Evolutionary conservation across 2,329 filamentous ascomycete genomes (phyloP).

Genomic region (Microcyclospora pomicola): DNA sequence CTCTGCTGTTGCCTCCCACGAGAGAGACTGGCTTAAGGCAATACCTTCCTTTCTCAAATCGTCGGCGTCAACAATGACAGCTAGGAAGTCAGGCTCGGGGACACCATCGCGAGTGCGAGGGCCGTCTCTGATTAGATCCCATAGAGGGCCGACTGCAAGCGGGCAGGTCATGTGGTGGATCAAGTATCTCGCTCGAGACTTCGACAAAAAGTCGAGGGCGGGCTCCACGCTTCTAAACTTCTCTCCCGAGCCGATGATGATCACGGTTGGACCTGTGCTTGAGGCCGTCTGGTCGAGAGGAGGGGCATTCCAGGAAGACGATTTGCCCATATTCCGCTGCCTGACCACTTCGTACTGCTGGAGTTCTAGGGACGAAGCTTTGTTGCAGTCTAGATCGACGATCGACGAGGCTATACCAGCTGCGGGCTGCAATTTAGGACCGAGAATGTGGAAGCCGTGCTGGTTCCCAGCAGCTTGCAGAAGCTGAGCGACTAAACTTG

Average conservation of each 20-base stretch:
- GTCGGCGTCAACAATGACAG: constrained; percentile 22
- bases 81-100: constrained; percentile 20
- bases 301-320: constrained; percentile 18
- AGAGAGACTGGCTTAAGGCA: constrained; percentile 18
- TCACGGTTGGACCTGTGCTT: constrained; percentile 13
- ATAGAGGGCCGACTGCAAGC: constrained; percentile 19
- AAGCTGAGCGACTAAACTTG: constrained; percentile 20
- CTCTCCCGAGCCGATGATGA: constrained; percentile 21
- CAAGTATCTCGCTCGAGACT: constrained; percentile 17
- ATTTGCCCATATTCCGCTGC: constrained; percentile 14
- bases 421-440: constrained; percentile 14
- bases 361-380: background rate
- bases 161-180: constrained; percentile 23
- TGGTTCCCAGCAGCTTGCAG: constrained; percentile 19
- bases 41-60: constrained; percentile 23
- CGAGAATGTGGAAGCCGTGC: constrained; percentile 18
- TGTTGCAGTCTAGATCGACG: constrained; percentile 12
- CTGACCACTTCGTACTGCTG: constrained; percentile 9
- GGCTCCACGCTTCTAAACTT: constrained; percentile 19
- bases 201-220: constrained; percentile 21
- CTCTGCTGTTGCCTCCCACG: constrained; percentile 21
- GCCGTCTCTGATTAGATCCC: constrained; percentile 22
- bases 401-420: constrained; percentile 16
- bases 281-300: constrained; percentile 9
- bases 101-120: constrained; percentile 18